Conservation (phyloP, 495 filamentous ascomycete genomes). For the Daldinia caldariorum region DNA sequence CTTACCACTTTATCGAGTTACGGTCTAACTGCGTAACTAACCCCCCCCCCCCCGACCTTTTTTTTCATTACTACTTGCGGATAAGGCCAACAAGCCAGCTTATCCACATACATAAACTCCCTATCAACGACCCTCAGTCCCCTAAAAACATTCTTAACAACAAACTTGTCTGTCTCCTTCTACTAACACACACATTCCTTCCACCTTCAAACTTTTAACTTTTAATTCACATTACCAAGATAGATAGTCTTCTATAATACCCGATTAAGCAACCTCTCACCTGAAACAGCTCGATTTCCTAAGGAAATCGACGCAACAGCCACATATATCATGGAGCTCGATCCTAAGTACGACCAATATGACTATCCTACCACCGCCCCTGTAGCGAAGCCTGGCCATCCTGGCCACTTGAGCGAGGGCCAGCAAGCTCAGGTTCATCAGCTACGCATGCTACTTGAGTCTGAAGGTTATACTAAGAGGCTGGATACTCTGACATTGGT, state of each 20-base stretch:
- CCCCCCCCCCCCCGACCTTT: conserved; percentile 30
- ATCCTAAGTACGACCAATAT: conserved; percentile 95
- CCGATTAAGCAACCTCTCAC: conserved; percentile 4
- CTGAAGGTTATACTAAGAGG: conserved; percentile 81
- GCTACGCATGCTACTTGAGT: conserved; percentile 84
- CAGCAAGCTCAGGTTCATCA: conserved; percentile 92
- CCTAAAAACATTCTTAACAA: conserved; percentile 28
- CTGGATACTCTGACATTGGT: conserved; percentile 92
- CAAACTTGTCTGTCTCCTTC: conserved; percentile 17
- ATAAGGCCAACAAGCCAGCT: conserved; percentile 27
- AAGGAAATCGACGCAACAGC: conserved; percentile 40
- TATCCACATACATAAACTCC: conserved; percentile 36
- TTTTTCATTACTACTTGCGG: conserved; percentile 12
- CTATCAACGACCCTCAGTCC: conserved; percentile 13
- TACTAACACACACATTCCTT: background rate
- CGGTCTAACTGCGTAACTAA: conserved; percentile 9
- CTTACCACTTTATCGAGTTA: conserved; percentile 33
- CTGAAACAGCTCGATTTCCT: conserved; percentile 25
- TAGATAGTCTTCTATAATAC: conserved; percentile 18
- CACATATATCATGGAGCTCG: conserved; percentile 63
- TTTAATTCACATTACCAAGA: conserved; percentile 13
- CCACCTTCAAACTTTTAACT: background rate
- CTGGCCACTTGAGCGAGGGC: conserved; percentile 84
- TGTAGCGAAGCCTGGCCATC: conserved; percentile 75
- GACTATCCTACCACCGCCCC: conserved; percentile 87